phyloP scores from a whole-genome alignment of 768 basidiomycete species.

The Mrakia frigida region DNA sequence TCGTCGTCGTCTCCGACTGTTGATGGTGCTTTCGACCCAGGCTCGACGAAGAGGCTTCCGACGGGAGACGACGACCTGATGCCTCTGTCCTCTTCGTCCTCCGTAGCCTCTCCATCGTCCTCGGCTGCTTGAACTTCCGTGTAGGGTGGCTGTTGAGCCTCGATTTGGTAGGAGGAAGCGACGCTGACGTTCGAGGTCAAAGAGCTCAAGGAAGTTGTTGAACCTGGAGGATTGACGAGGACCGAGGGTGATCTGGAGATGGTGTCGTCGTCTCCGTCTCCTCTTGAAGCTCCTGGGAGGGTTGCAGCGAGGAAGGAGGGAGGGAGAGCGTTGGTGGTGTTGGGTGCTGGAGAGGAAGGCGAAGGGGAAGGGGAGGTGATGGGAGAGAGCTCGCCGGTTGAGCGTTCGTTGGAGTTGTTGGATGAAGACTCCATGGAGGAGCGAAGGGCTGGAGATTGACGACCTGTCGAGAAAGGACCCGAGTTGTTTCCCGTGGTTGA shows the following conservation, averaged over 20 bases:
- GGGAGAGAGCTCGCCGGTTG: background rate
- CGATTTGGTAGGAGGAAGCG: slow-evolving; percentile 14
- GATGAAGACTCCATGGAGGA: background rate
- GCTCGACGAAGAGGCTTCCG: slow-evolving; percentile 2
- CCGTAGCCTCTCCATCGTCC: background rate
- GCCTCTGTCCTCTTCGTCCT: background rate
- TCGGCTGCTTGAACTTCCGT: slow-evolving; percentile 12
- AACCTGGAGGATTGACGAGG: slow-evolving; percentile 1
- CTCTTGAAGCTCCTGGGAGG: background rate
- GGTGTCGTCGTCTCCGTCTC: background rate
- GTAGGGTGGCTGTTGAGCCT: slow-evolving; percentile 20
- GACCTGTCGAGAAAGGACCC: background rate
- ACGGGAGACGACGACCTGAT: slow-evolving; percentile 1
- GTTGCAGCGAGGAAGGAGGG: slow-evolving; percentile 8
- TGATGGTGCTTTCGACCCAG: background rate
- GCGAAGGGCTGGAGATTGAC: background rate
- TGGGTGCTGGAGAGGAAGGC: slow-evolving; percentile 1
- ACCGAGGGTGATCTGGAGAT: background rate
- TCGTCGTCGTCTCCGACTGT: background rate
- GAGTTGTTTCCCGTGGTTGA: background rate
- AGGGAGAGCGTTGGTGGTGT: slow-evolving; percentile 21
- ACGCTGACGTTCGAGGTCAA: background rate
- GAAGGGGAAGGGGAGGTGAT: background rate
- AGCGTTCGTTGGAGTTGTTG: background rate
- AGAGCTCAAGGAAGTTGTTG: background rate